Evolutionary conservation across 371 early-diverging fungal genomes (phyloP).

Genomic region (Scutellospora calospora): DNA sequence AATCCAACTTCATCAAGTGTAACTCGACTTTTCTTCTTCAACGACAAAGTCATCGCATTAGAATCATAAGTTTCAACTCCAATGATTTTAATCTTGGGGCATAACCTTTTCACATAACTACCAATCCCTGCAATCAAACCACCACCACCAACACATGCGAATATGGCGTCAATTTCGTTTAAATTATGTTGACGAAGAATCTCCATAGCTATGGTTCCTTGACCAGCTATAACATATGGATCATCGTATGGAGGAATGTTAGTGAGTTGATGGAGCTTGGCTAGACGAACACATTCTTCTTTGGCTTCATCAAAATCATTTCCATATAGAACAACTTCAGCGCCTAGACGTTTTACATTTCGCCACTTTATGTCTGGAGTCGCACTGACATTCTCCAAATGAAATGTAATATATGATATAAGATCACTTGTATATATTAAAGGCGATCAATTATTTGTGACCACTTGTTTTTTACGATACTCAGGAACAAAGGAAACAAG

Average conservation of each 20-base stretch:
- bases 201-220: conserved; percentile 96
- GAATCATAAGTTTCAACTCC: conserved; percentile 94
- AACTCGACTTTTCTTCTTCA: conserved; percentile 70
- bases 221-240: conserved; percentile 97
- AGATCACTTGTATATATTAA: not conserved
- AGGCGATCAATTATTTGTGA: not conserved
- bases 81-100: conserved; percentile 84
- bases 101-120: conserved; percentile 88
- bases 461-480: conserved; percentile 55
- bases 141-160: conserved; percentile 94
- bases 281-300: conserved; percentile 78
- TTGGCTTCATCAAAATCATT: conserved; percentile 96
- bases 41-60: conserved; percentile 86
- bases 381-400: conserved; percentile 38
- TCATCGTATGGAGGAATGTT: conserved; percentile 98
- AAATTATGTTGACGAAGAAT: conserved; percentile 82
- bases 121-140: conserved; percentile 93
- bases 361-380: conserved; percentile 84
- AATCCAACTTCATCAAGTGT: conserved; percentile 86
- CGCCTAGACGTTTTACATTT: conserved; percentile 93
- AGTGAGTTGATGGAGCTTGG: conserved; percentile 73
- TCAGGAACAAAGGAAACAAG: no score
- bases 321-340: conserved; percentile 86
- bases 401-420: not conserved
- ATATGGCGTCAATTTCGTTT: conserved; percentile 84